Conservation (phyloP, 2,329 filamentous ascomycete genomes). For the Aspergillus spinulosporus region DNA sequence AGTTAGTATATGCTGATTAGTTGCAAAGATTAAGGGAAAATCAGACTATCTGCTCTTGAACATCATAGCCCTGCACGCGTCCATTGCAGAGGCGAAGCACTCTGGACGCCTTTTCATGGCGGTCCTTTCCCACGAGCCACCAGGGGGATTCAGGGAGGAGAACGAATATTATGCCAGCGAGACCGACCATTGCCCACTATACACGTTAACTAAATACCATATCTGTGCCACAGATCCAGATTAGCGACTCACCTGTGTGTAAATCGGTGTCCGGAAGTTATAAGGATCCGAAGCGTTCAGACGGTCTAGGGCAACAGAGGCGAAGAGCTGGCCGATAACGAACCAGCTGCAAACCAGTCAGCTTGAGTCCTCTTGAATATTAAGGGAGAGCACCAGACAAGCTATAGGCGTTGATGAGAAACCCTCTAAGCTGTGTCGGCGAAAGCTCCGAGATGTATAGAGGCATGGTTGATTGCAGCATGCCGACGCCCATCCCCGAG, state of each 20-base stretch:
- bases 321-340: constrained; percentile 46
- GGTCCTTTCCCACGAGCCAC: constrained; percentile 15
- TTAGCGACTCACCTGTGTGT: constrained; percentile 38
- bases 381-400: constrained; percentile 28
- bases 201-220: too few species aligned
- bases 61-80: constrained; percentile 33
- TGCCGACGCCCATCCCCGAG: constrained; percentile 46
- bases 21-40: not conserved
- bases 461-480: constrained; percentile 45
- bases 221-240: not conserved
- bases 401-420: constrained; percentile 44
- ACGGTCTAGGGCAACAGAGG: constrained; percentile 43
- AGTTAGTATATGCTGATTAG: not conserved
- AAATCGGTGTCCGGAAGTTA: constrained; percentile 44
- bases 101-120: constrained; percentile 20
- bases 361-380: too few species aligned
- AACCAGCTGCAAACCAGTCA: constrained; percentile 38
- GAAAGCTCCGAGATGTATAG: constrained; percentile 47
- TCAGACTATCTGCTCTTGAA: constrained; percentile 35
- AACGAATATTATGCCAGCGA: constrained; percentile 24
- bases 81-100: constrained; percentile 32
- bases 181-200: constrained; percentile 48
- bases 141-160: constrained; percentile 14
- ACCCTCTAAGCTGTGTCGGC: constrained; percentile 44
- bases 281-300: constrained; percentile 33